Evolutionary conservation across 2,329 filamentous ascomycete species (phyloP), one percentile per base, ranked within the genome.

Genomic region (Botrytis hyacinthi): DNA sequence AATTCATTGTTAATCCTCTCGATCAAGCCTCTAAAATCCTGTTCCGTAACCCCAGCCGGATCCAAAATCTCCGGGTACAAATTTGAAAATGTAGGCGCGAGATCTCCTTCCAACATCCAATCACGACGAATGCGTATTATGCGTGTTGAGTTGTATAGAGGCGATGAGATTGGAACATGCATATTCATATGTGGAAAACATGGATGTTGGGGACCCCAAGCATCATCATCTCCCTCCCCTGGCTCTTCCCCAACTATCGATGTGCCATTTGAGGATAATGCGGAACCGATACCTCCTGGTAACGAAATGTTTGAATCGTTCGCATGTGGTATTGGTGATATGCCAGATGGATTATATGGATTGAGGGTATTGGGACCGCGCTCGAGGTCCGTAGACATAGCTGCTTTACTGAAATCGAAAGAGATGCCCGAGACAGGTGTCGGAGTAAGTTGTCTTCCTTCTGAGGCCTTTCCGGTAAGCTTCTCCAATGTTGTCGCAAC

Each of bases 31-130:
- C 96, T 90, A 80, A 99, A 99, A 78, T 97, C 93, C 74, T 91
- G 91, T 82, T 99, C 96, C 1, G 89, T 87, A 61, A 99, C 84
- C 46, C 95, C 89, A 0, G 89, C 89, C 0, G 94, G 93, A 77
- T 98, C 95, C 12, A 99, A 86, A 73, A 99, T 97, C 81, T 99
- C 96, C 0, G 96, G 96, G 79, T 99, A 99, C 4, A 98, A 86
- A 79, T 98, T 98, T 26, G 93, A 96, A 81, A 97, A 98, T 0
- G 95, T 94, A 0, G 96, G 96, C 1, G 95, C 95, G 42, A 97
- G 85, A 82, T 99, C 96, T 51, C 95, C 96, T 75, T 91, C 89
- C 44, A 95, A 83, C 83, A 98, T 91, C 93, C 95, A 99, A 82
- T 99, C 96, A 60, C 96, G 89, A 73, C 91, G 91, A 76, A 99